Evolutionary conservation across 169 alveolate genomes (phyloP), one percentile per base, ranked within the genome.

Genomic region (Theileria luwenshuni): DNA sequence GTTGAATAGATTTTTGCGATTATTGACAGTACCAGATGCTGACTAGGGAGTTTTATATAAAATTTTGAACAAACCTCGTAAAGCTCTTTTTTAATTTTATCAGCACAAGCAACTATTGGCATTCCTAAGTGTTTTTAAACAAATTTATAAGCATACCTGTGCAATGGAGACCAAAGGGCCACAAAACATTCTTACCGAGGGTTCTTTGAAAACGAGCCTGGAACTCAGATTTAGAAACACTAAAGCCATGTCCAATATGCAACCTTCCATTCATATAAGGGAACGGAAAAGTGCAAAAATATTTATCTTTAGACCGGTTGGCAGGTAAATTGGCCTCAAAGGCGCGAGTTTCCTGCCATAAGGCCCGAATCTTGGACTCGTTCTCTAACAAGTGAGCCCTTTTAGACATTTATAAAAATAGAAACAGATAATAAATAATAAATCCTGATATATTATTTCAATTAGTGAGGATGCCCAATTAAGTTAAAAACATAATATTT

Each of bases 251-350:
- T 0, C 99, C 99, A 59, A 98, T 88, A 76, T 98, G 99, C 69
- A 98, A 90, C 80, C 96, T 85, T 0, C 99, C 99, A 77, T 98
- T 98, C 98, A 97, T 96, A 74, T 98, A 98, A 0, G 99, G 99
- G 80, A 93, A 97, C 35, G 99, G 99, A 86, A 98, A 98, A 10
- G 99, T 97, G 48, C 95, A 88, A 77, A 97, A 93, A 90, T 88
- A 97, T 86, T 97, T 96, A 52, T 89, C 91, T 56, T 94, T 90
- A 42, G 77, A 86, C 0, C 83, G 86, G 64, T 84, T 92, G 15
- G 76, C 43, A 19, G 89, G 89, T 7, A 95, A 94, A 56, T 94
- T 87, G n/a, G 96, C 91, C 67, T 96, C 97, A 74, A 83, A 91
- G 19, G 91, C 90, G 63, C 90, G 83, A 48, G 92, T 90, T 63